A percentile compares a stretch with the other conserved stretches of the same genome.
Evolutionary conservation across 1,284 basidiomycete genomes (phyloP).

Genomic region (Trichosporon asahii): DNA sequence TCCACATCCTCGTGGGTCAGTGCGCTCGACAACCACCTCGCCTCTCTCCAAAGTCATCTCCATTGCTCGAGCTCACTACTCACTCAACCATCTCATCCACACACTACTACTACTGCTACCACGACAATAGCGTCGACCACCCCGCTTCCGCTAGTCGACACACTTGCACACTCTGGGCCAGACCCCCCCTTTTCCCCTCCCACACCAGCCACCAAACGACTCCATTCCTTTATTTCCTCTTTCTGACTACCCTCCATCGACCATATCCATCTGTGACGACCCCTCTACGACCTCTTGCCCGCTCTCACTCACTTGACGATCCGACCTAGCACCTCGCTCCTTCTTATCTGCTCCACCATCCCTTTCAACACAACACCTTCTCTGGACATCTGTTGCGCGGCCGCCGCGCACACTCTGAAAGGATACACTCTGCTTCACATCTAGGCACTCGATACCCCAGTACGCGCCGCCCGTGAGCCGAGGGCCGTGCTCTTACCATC

Average conservation of each 20-base stretch:
- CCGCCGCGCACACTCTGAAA: background rate
- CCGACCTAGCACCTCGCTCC: background rate
- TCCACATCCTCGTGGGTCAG: background rate
- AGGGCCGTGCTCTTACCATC: conserved; percentile 1
- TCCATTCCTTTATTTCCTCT: conserved; percentile 2
- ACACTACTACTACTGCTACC: background rate
- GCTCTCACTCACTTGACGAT: conserved; percentile 2
- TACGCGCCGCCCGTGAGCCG: background rate
- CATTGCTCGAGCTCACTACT: background rate
- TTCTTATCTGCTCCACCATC: background rate
- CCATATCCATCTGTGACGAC: background rate
- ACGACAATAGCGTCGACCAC: background rate
- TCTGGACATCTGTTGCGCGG: background rate
- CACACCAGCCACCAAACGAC: background rate
- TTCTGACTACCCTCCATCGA: background rate
- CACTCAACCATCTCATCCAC: background rate
- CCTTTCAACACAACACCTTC: background rate
- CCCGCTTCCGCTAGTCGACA: background rate
- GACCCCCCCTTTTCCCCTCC: background rate
- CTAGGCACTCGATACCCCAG: conserved; percentile 2
- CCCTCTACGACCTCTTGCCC: background rate
- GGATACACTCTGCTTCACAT: background rate
- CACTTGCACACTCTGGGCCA: background rate
- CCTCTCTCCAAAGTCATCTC: background rate
- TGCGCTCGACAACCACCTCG: background rate